Base-by-base conservation (phyloP, 805 yeast species). In the Nakazawaea wyomingensis region DNA sequence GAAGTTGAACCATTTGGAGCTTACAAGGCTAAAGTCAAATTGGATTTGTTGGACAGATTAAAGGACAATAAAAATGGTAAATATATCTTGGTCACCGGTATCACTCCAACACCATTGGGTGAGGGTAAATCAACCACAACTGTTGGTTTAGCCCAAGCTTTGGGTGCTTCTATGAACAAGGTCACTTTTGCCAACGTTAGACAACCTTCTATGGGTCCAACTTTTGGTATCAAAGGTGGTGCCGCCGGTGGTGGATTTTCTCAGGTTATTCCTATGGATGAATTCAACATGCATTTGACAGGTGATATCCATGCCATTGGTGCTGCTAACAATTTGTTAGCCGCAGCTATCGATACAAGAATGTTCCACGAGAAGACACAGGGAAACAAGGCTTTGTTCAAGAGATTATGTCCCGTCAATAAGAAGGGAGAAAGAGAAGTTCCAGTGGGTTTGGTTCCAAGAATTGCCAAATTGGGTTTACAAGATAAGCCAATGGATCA, bases 201-300 rank as follows among this genome's bases (percentile, higher is more conserved):
- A 64, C 99, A 91, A 64, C 98, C 98, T 22, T 85, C 95, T 8
- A 88, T 91, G 96, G 98, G 98, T 31, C 99, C 99, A 40, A 91
- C 98, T 16, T 91, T 91, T 56, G 99, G 99, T 63, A 89, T 91
- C 55, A 91, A 91, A 69, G 99, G 99, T 58, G 98, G 98, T 64
- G 99, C 99, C 45, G 98, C 98, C 16, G 99, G 99, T 55, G 99
- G 98, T 60, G 98, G 98, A 37, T 91, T 89, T 65, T 77, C 98
- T 2, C 98, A 91, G 68, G 98, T 91, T 36, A 90, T 91, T 54
- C 98, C 98, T 41, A 91, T 91, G 97, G 99, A 91, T 65, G 97
- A 91, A 67, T 91, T 91, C 73, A 91, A 93, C 70, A 79, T 93
- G 86, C 98, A 91, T 62, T 73, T 91, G 52, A 91, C 98, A 39